These are phyloP conservation scores for Scortechinia acanthostroma DNA, from an alignment of 2,329 filamentous ascomycete genomes.

Conservation along the genomic window DNA sequence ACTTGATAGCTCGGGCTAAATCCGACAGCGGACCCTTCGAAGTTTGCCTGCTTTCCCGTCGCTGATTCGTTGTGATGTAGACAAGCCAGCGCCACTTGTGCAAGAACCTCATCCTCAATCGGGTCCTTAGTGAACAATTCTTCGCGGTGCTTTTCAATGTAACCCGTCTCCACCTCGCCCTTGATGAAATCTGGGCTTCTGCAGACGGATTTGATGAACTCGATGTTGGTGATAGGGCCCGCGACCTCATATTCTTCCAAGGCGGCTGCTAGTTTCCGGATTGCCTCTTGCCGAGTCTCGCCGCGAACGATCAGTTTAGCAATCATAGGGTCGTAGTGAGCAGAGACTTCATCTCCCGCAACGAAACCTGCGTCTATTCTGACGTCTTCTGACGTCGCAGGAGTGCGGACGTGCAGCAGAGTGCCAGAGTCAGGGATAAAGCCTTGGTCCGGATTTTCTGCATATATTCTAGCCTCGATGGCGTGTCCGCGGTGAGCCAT, in stretches of 20 bases:
- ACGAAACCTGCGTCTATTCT: constrained; percentile 69
- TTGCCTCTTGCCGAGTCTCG: constrained; percentile 48
- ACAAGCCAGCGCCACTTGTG: constrained; percentile 60
- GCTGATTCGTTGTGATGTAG: constrained; percentile 31
- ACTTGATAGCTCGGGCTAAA: constrained; percentile 7
- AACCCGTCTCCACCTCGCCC: constrained; percentile 67
- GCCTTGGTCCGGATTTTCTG: constrained; percentile 64
- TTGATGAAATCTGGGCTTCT: constrained; percentile 56
- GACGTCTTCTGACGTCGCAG: constrained; percentile 45
- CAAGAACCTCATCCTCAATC: constrained; percentile 49
- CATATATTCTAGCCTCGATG: constrained; percentile 70
- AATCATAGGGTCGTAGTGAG: constrained; percentile 73
- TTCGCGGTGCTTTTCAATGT: constrained; percentile 60
- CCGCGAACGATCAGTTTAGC: constrained; percentile 68
- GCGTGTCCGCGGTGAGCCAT: constrained; percentile 62
- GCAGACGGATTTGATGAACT: constrained; percentile 65
- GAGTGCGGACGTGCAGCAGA: constrained; percentile 57
- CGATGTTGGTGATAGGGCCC: constrained; percentile 67
- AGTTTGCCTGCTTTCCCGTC: constrained; percentile 12
- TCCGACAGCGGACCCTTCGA: constrained; percentile 12
- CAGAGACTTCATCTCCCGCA: constrained; percentile 64
- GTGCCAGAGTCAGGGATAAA: constrained; percentile 69
- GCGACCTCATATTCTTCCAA: constrained; percentile 67
- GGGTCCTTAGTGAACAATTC: constrained; percentile 48
- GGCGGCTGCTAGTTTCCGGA: constrained; percentile 58